Percentiles rank a stretch among this genome's conserved stretches.
Conservation (phyloP, 225 moss, liverwort and hornwort genomes). For the Sphagnum tenellum region DNA sequence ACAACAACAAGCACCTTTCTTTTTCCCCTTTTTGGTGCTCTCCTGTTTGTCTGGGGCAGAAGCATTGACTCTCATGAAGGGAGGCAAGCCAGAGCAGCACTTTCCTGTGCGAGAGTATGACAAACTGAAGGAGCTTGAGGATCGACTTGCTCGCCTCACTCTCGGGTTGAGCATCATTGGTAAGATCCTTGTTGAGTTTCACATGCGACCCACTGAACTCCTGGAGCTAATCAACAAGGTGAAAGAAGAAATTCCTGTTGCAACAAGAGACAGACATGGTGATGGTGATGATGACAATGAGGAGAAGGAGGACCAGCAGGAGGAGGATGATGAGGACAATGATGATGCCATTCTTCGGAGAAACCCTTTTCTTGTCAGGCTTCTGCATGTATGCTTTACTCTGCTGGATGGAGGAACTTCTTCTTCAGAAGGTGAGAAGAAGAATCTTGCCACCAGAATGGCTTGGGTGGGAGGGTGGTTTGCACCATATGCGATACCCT, state of each 20-base stretch:
- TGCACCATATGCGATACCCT: slow-evolving; percentile 29
- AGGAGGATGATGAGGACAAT: slow-evolving; percentile 9
- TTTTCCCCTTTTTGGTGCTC: slow-evolving; percentile 1
- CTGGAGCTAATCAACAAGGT: slow-evolving; percentile 22
- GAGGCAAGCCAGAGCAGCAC: slow-evolving; percentile 11
- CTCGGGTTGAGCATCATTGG: slow-evolving; percentile 34
- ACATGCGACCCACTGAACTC: slow-evolving; percentile 40
- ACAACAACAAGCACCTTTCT: no score
- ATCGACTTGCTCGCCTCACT: slow-evolving; percentile 40
- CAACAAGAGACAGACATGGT: no score
- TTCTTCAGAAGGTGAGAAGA: not conserved
- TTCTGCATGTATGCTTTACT: slow-evolving; percentile 45
- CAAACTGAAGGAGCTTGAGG: slow-evolving; percentile 35
- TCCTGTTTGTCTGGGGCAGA: slow-evolving; percentile 26
- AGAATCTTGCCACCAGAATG: slow-evolving; percentile 28
- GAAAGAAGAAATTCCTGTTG: slow-evolving; percentile 8
- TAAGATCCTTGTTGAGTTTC: slow-evolving; percentile 27
- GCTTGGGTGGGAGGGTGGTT: slow-evolving; percentile 51
- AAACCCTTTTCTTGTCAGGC: slow-evolving; percentile 37
- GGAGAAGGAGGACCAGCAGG: slow-evolving; percentile 4
- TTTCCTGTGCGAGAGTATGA: slow-evolving; percentile 35
- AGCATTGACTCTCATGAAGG: slow-evolving; percentile 41
- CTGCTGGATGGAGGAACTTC: slow-evolving; percentile 14
- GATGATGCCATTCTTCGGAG: slow-evolving; percentile 42
- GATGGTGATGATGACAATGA: no score